phyloP scores from a whole-genome alignment of 495 filamentous ascomycete species.

The Penicillium canariense region DNA sequence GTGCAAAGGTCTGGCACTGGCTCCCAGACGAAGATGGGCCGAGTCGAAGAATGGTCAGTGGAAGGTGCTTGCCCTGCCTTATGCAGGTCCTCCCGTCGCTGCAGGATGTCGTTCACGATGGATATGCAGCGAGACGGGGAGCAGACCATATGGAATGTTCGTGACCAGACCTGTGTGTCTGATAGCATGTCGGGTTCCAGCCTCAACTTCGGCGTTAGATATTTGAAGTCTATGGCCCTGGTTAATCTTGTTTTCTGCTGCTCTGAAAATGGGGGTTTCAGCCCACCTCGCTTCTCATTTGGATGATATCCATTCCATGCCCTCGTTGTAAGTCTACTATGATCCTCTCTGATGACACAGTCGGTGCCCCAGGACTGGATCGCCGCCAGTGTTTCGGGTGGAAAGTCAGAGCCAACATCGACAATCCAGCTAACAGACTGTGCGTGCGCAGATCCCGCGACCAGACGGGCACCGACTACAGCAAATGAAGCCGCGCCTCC shows the following conservation, averaged over 20 bases:
- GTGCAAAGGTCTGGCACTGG: slow-evolving; percentile 86
- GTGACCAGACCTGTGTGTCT: slow-evolving; percentile 60
- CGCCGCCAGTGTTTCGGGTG: slow-evolving; percentile 54
- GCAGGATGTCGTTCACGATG: slow-evolving; percentile 62
- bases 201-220: slow-evolving; percentile 81
- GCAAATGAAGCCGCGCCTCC: slow-evolving; percentile 87
- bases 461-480: slow-evolving; percentile 82
- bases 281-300: slow-evolving; percentile 54
- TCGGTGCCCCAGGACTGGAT: slow-evolving; percentile 73
- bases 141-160: slow-evolving; percentile 86
- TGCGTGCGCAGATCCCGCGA: slow-evolving; percentile 52
- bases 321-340: slow-evolving; percentile 72
- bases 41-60: slow-evolving; percentile 24
- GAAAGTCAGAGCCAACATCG: slow-evolving; percentile 86
- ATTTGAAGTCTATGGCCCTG: slow-evolving; percentile 68
- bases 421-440: slow-evolving; percentile 83
- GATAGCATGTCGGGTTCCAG: slow-evolving; percentile 61
- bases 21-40: slow-evolving; percentile 88
- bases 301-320: slow-evolving; percentile 85
- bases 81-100: slow-evolving; percentile 39
- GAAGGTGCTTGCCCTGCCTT: slow-evolving; percentile 26
- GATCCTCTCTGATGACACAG: slow-evolving; percentile 63
- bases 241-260: slow-evolving; percentile 18
- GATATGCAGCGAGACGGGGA: slow-evolving; percentile 72
- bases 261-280: not conserved